Conservation (phyloP, 1,284 basidiomycete genomes). For the Pisolithus thermaeus region DNA sequence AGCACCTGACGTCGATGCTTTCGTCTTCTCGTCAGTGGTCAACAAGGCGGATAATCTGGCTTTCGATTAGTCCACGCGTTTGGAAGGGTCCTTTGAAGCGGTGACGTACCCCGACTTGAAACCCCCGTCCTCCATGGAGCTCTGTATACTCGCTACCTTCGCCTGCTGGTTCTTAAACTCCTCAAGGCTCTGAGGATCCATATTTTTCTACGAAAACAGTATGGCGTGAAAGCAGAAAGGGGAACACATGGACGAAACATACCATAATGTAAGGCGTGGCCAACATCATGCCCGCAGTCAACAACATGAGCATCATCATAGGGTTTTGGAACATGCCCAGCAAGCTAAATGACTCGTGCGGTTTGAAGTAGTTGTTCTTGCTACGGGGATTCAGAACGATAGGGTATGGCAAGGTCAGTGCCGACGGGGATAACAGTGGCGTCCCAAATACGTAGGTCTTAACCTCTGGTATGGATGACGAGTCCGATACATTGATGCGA, state of each 20-base stretch:
- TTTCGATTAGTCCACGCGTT: neutral
- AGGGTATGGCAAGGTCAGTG: slow-evolving; percentile 61
- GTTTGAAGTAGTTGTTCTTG: slow-evolving; percentile 62
- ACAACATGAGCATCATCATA: slow-evolving; percentile 82
- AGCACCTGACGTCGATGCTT: slow-evolving; percentile 13
- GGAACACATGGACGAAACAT: neutral
- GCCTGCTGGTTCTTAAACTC: slow-evolving; percentile 65
- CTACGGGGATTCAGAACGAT: slow-evolving; percentile 48
- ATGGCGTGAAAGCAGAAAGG: slow-evolving; percentile 7
- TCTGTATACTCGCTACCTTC: slow-evolving; percentile 54
- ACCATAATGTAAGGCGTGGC: slow-evolving; percentile 82
- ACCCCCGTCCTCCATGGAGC: slow-evolving; percentile 52
- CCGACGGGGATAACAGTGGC: slow-evolving; percentile 55
- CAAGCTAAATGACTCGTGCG: slow-evolving; percentile 68
- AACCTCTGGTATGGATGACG: slow-evolving; percentile 43
- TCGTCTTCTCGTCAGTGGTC: slow-evolving; percentile 27
- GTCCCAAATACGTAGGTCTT: slow-evolving; percentile 65
- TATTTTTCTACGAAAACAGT: slow-evolving; percentile 53
- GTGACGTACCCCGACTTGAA: slow-evolving; percentile 47
- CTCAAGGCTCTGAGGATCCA: slow-evolving; percentile 71
- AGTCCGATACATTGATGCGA: slow-evolving; percentile 55
- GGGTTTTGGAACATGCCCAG: slow-evolving; percentile 79
- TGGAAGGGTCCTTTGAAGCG: neutral
- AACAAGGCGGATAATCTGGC: slow-evolving; percentile 37
- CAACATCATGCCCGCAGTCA: slow-evolving; percentile 64